Evolutionary conservation across 2,329 filamentous ascomycete genomes (phyloP), one percentile per base, ranked within the genome.

Genomic region (Venturia aucupariae): DNA sequence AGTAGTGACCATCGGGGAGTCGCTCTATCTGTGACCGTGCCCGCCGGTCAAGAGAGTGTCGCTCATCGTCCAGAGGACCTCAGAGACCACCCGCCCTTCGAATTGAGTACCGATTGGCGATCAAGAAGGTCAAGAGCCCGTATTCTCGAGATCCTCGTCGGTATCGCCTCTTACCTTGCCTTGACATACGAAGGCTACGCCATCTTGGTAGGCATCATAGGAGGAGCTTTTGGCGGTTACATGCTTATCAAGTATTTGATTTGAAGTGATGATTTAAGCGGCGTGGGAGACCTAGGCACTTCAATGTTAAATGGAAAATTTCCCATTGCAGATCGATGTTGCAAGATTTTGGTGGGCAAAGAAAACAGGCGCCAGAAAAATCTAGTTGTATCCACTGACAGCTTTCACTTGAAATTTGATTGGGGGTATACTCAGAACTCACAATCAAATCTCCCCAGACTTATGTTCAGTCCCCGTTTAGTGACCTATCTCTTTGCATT

Each of bases 1-100:
- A 90, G 87, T 10, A 94, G 90, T 63, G 94, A 99, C 73, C 94
- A 99, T 76, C 85, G 90, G 38, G 84, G 92, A 7, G 94, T 97
- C 2, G 89, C 86, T 60, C 79, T 96, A 30, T 84, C 88, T 4
- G 80, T 87, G 8, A 78, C 79, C 0, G 81, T 97, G 19, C 68
- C 69, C 42, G 71, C 78, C 57, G 44, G 69, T 41, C 67, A 62
- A 38, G 68, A 68, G 41, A 68, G 72, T 71, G 65, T 10, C 39
- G 39, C 8, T 2, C 39, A 67, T 48, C 67, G 67, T 38, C 66
- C 68, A 22, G 70, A 72, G 27, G 77, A 79, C 67, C 71, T 78
- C 30, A 71, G 77, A 46, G 70, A 76, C 24, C 71, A 74, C n/a
- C 75, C 82, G 55, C 86, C 86, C 1, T 88, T 85, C 70, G 71